Percentiles rank a stretch among this genome's conserved stretches.
These are phyloP conservation scores for Ustilaginoidea virens DNA, from an alignment of 2,329 filamentous ascomycete species.

Conservation along the genomic window DNA sequence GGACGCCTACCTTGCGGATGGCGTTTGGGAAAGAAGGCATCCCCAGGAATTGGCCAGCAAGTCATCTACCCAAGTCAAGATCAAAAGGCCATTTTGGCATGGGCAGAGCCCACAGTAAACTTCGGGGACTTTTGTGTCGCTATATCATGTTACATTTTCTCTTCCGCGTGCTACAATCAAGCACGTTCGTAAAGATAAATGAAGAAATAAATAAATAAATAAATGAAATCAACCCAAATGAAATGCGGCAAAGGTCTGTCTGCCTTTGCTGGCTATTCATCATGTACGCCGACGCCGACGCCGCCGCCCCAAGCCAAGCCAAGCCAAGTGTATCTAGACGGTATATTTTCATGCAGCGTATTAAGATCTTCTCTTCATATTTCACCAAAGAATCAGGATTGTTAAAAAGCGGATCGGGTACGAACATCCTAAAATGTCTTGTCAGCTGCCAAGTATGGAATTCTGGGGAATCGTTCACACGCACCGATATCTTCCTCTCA, in stretches of 20 bases:
- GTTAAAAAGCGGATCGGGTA: conserved; percentile 42
- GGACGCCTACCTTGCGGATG: conserved; percentile 51
- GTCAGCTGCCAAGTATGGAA: conserved; percentile 10
- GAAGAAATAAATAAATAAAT: no score
- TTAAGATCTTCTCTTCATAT: background rate
- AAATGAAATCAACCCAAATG: conserved; percentile 13
- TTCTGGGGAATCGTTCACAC: conserved; percentile 9
- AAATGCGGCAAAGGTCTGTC: no score
- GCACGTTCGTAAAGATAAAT: no score
- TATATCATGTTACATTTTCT: no score
- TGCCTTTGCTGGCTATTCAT: no score
- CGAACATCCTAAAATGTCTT: conserved; percentile 31
- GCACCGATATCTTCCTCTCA: conserved; percentile 78
- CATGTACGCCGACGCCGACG: conserved; percentile 17
- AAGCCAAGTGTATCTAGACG: conserved; percentile 11
- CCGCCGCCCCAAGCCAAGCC: conserved; percentile 7
- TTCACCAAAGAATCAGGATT: background rate
- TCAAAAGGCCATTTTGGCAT: conserved; percentile 17
- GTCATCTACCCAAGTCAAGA: conserved; percentile 16
- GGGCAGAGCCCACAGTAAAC: no score
- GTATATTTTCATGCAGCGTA: background rate
- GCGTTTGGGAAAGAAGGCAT: conserved; percentile 59
- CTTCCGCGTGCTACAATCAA: no score
- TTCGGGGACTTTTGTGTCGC: no score
- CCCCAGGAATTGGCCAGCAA: conserved; percentile 20